phyloP scores from a whole-genome alignment of 768 basidiomycete genomes.

The Pisolithus sp. region DNA sequence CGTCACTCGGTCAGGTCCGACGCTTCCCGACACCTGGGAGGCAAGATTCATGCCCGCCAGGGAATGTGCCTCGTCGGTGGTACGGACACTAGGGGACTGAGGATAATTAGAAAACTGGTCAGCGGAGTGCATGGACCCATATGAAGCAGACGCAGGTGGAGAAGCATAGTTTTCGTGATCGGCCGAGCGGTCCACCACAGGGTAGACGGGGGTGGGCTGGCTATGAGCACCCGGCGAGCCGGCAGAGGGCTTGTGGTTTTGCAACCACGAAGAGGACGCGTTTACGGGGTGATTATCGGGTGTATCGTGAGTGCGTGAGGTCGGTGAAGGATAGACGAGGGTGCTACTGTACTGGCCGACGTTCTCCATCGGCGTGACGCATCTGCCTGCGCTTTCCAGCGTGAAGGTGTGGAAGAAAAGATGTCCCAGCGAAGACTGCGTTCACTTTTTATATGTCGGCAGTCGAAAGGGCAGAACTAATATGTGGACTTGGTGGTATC shows the following conservation, averaged over 20 bases:
- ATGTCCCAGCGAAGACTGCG: conserved; percentile 24
- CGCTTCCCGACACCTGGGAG: conserved; percentile 42
- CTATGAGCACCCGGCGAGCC: conserved; percentile 12
- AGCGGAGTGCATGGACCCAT: conserved; percentile 14
- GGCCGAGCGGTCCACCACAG: conserved; percentile 36
- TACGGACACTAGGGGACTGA: conserved; percentile 25
- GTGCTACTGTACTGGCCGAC: conserved; percentile 28
- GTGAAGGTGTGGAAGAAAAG: conserved; percentile 24
- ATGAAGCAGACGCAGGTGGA: conserved; percentile 17
- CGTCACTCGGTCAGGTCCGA: conserved; percentile 47
- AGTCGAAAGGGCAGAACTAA: conserved; percentile 3
- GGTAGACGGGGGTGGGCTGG: conserved; percentile 27
- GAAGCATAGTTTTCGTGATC: conserved; percentile 32
- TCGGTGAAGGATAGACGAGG: conserved; percentile 27
- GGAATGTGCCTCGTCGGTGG: conserved; percentile 22
- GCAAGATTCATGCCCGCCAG: conserved; percentile 22
- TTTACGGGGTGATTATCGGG: conserved; percentile 22
- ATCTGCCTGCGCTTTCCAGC: conserved; percentile 23
- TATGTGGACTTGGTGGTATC: conserved; percentile 6
- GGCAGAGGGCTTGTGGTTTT: conserved; percentile 11
- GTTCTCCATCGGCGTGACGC: conserved; percentile 33
- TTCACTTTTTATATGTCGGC: conserved; percentile 26
- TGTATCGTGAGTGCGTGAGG: conserved; percentile 13
- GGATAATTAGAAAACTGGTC: conserved; percentile 24
- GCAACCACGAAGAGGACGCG: conserved; percentile 25